Evolutionary conservation across 2,329 filamentous ascomycete species (phyloP), one percentile per base, ranked within the genome.

Genomic region (Kalaharituber pfeilii): DNA sequence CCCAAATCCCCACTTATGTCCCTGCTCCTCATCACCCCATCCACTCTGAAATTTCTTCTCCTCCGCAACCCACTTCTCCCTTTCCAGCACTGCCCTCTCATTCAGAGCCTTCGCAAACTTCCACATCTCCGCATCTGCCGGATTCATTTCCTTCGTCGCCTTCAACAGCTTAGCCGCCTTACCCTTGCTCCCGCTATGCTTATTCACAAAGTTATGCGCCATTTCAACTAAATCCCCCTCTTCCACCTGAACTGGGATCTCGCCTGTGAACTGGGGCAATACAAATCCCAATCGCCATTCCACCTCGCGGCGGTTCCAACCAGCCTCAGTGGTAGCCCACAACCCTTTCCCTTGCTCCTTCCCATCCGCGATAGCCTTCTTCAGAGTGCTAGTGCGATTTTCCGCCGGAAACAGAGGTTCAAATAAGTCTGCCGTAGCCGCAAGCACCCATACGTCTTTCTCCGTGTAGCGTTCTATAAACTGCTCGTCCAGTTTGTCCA

Each of bases 271-370:
- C n/a, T n/a, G n/a, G 74, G 88, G 85, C 8, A 95, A 74, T 13
- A 74, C 72, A 68, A 96, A 96, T 53, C 89, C 91, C 66, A 96
- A 86, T 61, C 82, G 77, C 86, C 87, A 96, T 65, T 89, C 82
- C 2, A 94, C 71, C 60, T 91, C 83, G n/a, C 75, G 67, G 2
- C 72, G 9, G n/a, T 36, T n/a, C 30, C 30, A 69, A 1, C 74
- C 69, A 13, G 72, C 72, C 63, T 84, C 80, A n/a, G 85, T 84
- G 0, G 81, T 82, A 20, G 94, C 71, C 88, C 88, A 95, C 20
- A 95, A 72, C 0, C 81, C 80, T 60, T 79, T 79, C 0, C 78
- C 72, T 0, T 75, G 70, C 15, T 76, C 77, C 56, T 75, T 74
- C 13, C 82, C 77, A 15, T 80, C 78, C 2, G 85, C 89, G 4